Percentiles rank a stretch among this genome's conserved stretches.
Evolutionary conservation across 2,329 filamentous ascomycete species (phyloP).

Genomic region (Apiospora koreana): DNA sequence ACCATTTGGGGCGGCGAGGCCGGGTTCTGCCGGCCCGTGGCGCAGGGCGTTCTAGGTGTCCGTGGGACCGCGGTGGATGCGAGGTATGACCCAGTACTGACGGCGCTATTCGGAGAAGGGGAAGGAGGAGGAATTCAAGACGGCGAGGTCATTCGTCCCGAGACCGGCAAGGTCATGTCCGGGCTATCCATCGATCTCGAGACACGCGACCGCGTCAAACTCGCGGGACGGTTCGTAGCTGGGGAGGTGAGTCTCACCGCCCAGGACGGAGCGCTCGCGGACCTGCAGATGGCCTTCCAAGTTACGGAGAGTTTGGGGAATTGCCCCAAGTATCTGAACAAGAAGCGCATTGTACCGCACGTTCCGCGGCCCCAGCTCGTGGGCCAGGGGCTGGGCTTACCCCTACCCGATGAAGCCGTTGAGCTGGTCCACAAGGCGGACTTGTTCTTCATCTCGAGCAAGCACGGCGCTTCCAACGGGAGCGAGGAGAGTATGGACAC

Average conservation of each 20-base stretch:
- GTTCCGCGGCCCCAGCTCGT: constrained; percentile 49
- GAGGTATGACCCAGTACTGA: constrained; percentile 68
- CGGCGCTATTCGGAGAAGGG: constrained; percentile 55
- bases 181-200: constrained; percentile 64
- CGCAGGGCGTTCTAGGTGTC: constrained; percentile 64
- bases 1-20: constrained; percentile 75
- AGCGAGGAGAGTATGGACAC: constrained; percentile 72
- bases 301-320: constrained; percentile 77
- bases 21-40: constrained; percentile 67
- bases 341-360: constrained; percentile 62
- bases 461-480: constrained; percentile 40
- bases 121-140: constrained; percentile 22
- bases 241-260: constrained; percentile 52
- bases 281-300: constrained; percentile 61
- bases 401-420: constrained; percentile 55
- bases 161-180: constrained; percentile 44
- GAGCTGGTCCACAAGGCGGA: constrained; percentile 66
- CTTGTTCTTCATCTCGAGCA: constrained; percentile 76
- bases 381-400: constrained; percentile 31
- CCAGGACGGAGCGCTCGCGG: constrained; percentile 26
- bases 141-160: constrained; percentile 31
- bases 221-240: constrained; percentile 69
- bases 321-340: constrained; percentile 86
- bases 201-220: constrained; percentile 70
- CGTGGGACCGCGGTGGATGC: constrained; percentile 58